Percentiles rank a stretch among this genome's conserved stretches.
phyloP scores from a whole-genome alignment of 2,329 filamentous ascomycete genomes.

The Sporothrix inflata region DNA sequence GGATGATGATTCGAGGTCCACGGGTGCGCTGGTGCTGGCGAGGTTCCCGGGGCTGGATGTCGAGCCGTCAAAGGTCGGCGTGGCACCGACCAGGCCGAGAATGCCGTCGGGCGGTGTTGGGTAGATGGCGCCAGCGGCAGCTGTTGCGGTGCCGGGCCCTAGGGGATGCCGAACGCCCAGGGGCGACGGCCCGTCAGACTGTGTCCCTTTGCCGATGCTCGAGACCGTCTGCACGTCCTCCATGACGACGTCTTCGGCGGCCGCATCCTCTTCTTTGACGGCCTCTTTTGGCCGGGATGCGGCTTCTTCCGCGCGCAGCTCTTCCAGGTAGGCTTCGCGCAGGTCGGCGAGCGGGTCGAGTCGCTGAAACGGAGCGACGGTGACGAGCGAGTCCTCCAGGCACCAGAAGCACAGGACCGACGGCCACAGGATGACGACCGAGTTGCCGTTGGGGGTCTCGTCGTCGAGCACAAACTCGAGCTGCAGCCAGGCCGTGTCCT shows the following conservation, averaged over 20 bases:
- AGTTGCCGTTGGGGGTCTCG: conserved; percentile 45
- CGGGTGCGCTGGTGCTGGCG: conserved; percentile 37
- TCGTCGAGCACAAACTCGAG: conserved; percentile 46
- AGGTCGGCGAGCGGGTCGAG: conserved; percentile 32
- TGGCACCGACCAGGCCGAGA: conserved; percentile 56
- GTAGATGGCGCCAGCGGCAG: conserved; percentile 55
- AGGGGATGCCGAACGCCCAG: conserved; percentile 55
- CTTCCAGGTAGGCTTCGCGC: conserved; percentile 29
- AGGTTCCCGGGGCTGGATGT: conserved; percentile 60
- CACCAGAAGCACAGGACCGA: conserved; percentile 58
- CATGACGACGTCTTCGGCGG: conserved; percentile 29
- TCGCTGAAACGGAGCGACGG: conserved; percentile 25
- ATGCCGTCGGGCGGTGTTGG: conserved; percentile 72
- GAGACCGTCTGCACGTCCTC: conserved; percentile 27
- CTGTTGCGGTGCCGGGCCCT: conserved; percentile 37
- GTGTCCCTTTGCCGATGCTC: conserved; percentile 24
- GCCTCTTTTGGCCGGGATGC: neutral
- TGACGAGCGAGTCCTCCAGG: conserved; percentile 26
- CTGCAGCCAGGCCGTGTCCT: conserved; percentile 54
- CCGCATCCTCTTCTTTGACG: neutral
- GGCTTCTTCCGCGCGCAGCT: conserved; percentile 27
- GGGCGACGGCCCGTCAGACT: conserved; percentile 46
- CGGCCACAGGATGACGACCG: conserved; percentile 58
- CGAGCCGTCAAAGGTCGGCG: conserved; percentile 60
- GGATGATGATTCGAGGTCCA: conserved; percentile 47